Base-by-base conservation (phyloP, 164 flowering plant genomes). In the Magnolia officinalis region DNA sequence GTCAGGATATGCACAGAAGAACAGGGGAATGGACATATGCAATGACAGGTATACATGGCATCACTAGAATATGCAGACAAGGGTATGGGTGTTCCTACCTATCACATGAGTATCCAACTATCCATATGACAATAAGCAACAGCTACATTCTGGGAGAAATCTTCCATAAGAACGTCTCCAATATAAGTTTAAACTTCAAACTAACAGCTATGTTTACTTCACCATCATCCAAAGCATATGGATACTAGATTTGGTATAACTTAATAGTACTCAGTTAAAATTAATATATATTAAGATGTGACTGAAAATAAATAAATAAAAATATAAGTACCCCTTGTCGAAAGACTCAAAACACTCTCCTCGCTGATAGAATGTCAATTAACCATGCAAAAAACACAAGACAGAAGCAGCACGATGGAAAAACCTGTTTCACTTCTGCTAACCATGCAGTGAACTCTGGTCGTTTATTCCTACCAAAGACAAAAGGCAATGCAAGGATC, bases 401-500 rank as follows among this genome's bases (percentile, higher is more conserved):
- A 67, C 8, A 49, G 20, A 45, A 65, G 66, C 16, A 49, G 21
- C 1, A 67, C 74, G 65, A 58, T 2, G 45, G 45, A 29, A 55
- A 20, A 80, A 91, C 99, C 98, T 96, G 87, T 77, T 91, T 96
- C 11, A 96, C 88, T 90, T 96, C 99, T 51, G 86, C 77, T 70
- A 96, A 79, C 99, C 99, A 96, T 73, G 99, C 99, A 72, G 91
- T 91, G 83, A 96, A 96, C 87, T 96, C 99, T 24, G 98, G 99
- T 19, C 98, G 85, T 78, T 96, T 96, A 78, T 87, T 94, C 99
- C 99, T 96, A 73, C 78, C 86, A 72, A 72, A 26, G 7, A 24
- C 63, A 26, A 72, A 65, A 18, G 23, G 65, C 11, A 37, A 37
- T 20, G 26, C 4, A 16, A 29, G 50, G 8, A 45, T 77, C 59